Evolutionary conservation across 306 rosid genomes (phyloP).

Genomic region (Sicyos baderoa): DNA sequence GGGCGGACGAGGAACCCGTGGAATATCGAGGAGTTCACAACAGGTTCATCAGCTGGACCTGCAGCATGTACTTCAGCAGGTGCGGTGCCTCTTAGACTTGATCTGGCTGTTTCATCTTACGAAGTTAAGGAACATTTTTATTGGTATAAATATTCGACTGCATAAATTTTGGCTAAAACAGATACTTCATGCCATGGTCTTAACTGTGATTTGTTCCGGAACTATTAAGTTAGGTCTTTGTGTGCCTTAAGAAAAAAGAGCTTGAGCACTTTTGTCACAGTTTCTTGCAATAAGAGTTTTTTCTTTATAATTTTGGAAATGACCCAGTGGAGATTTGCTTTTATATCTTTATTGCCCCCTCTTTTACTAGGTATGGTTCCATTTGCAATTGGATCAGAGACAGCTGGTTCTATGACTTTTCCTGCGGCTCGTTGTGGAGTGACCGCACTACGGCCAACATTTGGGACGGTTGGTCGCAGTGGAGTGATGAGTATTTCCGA

Average conservation of each 20-base stretch:
- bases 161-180: background rate
- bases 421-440: conserved; percentile 72
- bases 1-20: conserved; percentile 76
- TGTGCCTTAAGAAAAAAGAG: background rate
- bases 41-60: conserved; percentile 80
- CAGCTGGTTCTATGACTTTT: conserved; percentile 63
- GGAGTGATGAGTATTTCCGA: conserved; percentile 85
- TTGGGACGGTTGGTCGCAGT: conserved; percentile 62
- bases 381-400: conserved; percentile 71
- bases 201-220: background rate
- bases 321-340: background rate
- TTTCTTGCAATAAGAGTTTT: background rate
- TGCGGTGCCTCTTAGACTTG: conserved; percentile 31
- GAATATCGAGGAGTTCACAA: conserved; percentile 69
- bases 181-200: background rate
- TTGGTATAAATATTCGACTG: background rate
- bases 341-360: background rate
- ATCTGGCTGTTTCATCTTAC: background rate
- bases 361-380: conserved; percentile 57
- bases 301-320: conserved; percentile 2
- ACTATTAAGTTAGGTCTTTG: background rate
- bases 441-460: conserved; percentile 66
- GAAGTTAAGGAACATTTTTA: background rate
- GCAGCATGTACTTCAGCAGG: conserved; percentile 72
- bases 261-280: background rate